These are phyloP conservation scores for Conoideocrella luteorostrata DNA, from an alignment of 2,329 filamentous ascomycete genomes.

Conservation along the genomic window DNA sequence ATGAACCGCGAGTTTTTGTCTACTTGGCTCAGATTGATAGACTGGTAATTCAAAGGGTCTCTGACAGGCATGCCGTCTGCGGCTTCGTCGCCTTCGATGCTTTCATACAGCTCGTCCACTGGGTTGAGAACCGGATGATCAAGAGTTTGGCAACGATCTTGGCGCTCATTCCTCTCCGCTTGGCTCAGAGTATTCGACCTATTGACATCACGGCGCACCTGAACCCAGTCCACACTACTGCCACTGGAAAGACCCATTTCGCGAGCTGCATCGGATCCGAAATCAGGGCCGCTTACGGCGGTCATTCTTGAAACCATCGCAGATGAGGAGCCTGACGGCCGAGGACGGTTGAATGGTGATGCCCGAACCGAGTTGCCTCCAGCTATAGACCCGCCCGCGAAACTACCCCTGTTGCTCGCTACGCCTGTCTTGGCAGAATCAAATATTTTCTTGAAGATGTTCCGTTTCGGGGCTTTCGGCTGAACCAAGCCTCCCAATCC, in stretches of 20 bases:
- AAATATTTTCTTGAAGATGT: conserved; percentile 93
- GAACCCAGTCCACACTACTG: conserved; percentile 78
- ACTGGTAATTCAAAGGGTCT: conserved; percentile 73
- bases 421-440: conserved; percentile 92
- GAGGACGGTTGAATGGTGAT: conserved; percentile 36
- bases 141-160: conserved; percentile 89
- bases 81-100: conserved; percentile 83
- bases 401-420: conserved; percentile 79
- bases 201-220: conserved; percentile 92
- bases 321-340: conserved; percentile 25
- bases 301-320: conserved; percentile 39
- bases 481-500: conserved; percentile 71
- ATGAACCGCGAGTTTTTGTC: conserved; percentile 96
- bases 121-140: conserved; percentile 84
- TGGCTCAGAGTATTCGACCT: conserved; percentile 87
- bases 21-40: conserved; percentile 75
- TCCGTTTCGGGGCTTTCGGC: conserved; percentile 75
- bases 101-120: conserved; percentile 80
- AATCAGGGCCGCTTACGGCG: conserved; percentile 27
- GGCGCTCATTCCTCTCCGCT: conserved; percentile 77
- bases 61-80: conserved; percentile 77
- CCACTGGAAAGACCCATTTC: conserved; percentile 64
- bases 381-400: conserved; percentile 48
- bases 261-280: conserved; percentile 47
- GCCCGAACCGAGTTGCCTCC: conserved; percentile 39